Evolutionary conservation across 768 basidiomycete genomes (phyloP), one percentile per base, ranked within the genome.

Genomic region (Suillus bovinus): DNA sequence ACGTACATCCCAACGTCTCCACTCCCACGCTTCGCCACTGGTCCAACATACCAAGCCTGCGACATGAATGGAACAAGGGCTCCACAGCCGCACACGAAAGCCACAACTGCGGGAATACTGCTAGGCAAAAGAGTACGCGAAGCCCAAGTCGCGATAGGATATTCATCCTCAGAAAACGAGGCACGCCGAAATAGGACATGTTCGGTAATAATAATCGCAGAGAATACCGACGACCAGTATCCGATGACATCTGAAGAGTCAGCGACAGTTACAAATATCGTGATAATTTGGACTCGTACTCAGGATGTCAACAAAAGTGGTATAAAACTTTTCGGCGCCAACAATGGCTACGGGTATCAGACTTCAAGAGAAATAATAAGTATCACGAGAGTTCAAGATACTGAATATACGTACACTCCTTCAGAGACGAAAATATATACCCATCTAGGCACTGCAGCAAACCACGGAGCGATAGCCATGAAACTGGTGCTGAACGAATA

Each of bases 401-500:
- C 14, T 20, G 58, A 13, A 14, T 34, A 5, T 14, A 70, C 79
- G 62, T 53, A 83, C 80, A 83, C 77, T 24, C 71, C 80, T 46
- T 75, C 79, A 10, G 80, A 80, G 38, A 83, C 59, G 53, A 83
- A 60, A n/a, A 79, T 74, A 58, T 79, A 80, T 8, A 83, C 72
- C 74, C 80, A 84, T 39, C 82, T 76, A 6, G 82, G 82, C 22
- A 82, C 71, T 39, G 70, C 63, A 38, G 70, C 64, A 52, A 79
- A 75, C 66, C 70, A 71, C 10, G 63, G 63, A 7, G 71, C 66
- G 17, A 80, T 64, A 11, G 78, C 69, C 80, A 80, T 80, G 59
- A 80, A 70, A 49, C 80, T 81, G 22, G 83, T 80, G 22, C 78
- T 76, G 67, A 80, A 82, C 14, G 81, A 80, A 69, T 87, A 87